Conservation (phyloP, 208 protist genomes). For the Acanthamoeba triangularis region DNA sequence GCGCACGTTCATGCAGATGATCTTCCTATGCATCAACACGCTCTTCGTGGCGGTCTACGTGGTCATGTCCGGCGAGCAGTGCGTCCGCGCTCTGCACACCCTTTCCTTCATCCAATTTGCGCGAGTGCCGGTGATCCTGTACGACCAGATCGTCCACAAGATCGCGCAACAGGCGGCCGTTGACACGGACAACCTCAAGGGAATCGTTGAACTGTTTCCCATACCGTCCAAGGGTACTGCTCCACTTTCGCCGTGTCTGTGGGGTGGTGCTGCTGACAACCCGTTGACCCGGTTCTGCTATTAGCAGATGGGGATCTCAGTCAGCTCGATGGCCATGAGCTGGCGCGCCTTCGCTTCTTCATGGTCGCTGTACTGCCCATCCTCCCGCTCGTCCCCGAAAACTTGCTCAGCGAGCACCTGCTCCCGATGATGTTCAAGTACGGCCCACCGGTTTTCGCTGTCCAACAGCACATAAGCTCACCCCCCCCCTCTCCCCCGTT, state of each 20-base stretch:
- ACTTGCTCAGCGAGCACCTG: not conserved
- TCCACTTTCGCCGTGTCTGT: not conserved
- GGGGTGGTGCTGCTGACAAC: not conserved
- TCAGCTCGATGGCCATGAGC: not conserved
- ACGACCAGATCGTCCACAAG: not conserved
- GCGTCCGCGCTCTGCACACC: not conserved
- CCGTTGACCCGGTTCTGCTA: not conserved
- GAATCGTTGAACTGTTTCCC: not conserved
- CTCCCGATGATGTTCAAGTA: constrained; percentile 20
- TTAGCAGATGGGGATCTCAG: not conserved
- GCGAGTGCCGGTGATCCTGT: not conserved
- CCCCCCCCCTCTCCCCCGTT: too few relatives aligned
- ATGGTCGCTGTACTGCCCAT: not conserved
- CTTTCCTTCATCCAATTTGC: constrained; percentile 35
- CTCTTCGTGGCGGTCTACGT: not conserved
- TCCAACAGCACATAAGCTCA: too few relatives aligned
- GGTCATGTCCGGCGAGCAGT: not conserved
- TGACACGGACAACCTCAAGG: not conserved
- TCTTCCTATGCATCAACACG: constrained; percentile 18
- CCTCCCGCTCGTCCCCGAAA: not conserved
- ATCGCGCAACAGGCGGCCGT: not conserved
- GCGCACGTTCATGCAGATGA: constrained; percentile 15
- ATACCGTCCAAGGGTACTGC: not conserved
- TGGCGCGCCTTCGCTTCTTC: not conserved
- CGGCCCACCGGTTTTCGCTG: not conserved